Base-by-base conservation (phyloP, 208 protist species). In the Endotrypanum monterogeii region DNA sequence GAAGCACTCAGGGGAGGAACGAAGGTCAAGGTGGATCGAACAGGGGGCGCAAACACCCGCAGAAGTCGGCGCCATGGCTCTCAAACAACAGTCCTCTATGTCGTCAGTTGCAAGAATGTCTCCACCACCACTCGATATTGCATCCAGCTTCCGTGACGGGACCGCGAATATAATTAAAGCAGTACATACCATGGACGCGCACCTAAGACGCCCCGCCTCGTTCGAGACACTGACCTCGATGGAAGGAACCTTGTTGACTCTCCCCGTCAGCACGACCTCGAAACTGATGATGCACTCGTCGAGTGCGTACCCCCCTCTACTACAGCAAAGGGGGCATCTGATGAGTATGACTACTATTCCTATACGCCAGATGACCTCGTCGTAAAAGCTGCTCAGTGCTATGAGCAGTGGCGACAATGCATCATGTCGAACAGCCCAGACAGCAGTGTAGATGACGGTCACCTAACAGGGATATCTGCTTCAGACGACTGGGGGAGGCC, bases 341-440 rank as follows among this genome's bases (percentile, higher is more conserved):
- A 12, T 39, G 39, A 30, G 35, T 28, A 58, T 57, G 37, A 14
- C 6, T n/a, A 16, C 11, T 44, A 4, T 16, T 1, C 51, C 63
- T 78, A 78, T 32, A 68, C 41, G 2, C 11, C 58, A 11, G 75
- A 80, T 61, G 62, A 44, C 37, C 75, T 74, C 61, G 69, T 80
- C 20, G 48, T 80, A 23, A 70, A 71, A 23, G 67, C 75, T 0
- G 75, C 57, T 32, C 61, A 57, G 52, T 80, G 60, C 61, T 80
- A 80, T 65, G 75, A 74, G 35, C 51, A 74, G n/a, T 80, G 75
- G 75, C 68, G 75, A 2, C 61, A 14, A 28, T 65, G 69, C 62
- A 28, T 70, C n/a, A 35, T 73, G 55, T 18, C 41, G 9, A 37
- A 39, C 55, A 37, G 28, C 62, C 28, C 25, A 28, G 41, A 68